A percentile compares a stretch with the other conserved stretches of the same genome.
phyloP scores from a whole-genome alignment of 1,284 basidiomycete species.

The Cystobasidiaceae sp. region DNA sequence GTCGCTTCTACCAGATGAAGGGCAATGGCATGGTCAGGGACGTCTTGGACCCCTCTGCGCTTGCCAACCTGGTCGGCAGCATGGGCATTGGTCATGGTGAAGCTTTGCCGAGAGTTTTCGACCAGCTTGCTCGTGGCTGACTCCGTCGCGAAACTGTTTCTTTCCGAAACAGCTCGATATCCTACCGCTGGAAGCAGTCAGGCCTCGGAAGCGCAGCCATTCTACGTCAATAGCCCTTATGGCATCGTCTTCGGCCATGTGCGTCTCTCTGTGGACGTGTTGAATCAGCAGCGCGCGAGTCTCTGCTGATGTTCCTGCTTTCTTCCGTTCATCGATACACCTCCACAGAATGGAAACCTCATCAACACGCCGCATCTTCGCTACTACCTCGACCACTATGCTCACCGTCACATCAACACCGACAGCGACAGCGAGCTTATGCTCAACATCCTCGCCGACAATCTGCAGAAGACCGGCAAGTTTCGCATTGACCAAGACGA shows the following conservation, averaged over 20 bases:
- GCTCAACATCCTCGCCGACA: constrained; percentile 95
- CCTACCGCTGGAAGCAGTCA: constrained; percentile 96
- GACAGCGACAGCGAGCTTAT: constrained; percentile 96
- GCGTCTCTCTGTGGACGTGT: constrained; percentile 44
- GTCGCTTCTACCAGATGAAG: constrained; percentile 96
- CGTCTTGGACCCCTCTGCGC: constrained; percentile 78
- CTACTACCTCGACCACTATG: constrained; percentile 90
- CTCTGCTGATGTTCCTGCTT: neutral
- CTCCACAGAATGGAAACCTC: constrained; percentile 88
- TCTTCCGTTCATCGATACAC: constrained; percentile 14
- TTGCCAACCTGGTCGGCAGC: constrained; percentile 74
- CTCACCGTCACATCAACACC: constrained; percentile 98
- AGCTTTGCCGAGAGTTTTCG: constrained; percentile 47
- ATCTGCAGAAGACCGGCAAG: constrained; percentile 96
- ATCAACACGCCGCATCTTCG: constrained; percentile 85
- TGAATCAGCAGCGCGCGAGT: neutral
- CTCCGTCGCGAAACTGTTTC: neutral
- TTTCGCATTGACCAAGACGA: constrained; percentile 99
- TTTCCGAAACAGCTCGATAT: constrained; percentile 72
- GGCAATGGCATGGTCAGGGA: constrained; percentile 99
- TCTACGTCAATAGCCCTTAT: constrained; percentile 99
- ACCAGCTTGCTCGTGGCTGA: neutral
- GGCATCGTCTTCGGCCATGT: constrained; percentile 98
- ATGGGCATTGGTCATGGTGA: constrained; percentile 98
- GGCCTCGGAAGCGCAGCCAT: constrained; percentile 97